These are phyloP conservation scores for Fusarium oligoseptatum DNA, from an alignment of 2,329 filamentous ascomycete genomes.

Conservation along the genomic window DNA sequence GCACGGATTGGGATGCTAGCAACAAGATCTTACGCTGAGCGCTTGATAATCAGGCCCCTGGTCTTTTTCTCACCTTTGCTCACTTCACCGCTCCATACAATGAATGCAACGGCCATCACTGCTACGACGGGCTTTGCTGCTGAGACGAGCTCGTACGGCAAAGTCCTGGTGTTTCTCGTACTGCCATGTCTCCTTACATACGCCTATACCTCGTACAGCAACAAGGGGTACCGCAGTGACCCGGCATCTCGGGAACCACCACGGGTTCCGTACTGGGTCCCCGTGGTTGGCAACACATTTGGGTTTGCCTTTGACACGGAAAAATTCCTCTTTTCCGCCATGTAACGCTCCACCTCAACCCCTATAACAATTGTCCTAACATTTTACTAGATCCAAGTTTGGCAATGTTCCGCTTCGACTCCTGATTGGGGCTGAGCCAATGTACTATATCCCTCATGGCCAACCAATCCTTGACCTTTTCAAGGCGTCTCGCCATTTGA, in stretches of 20 bases:
- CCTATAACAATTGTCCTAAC: not conserved
- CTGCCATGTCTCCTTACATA: constrained; percentile 27
- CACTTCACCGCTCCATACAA: constrained; percentile 5
- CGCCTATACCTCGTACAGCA: constrained; percentile 9
- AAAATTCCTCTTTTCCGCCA: constrained; percentile 20
- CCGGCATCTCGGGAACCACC: constrained; percentile 14
- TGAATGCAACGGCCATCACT: constrained; percentile 8
- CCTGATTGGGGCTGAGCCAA: constrained; percentile 28
- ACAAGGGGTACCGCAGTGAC: constrained; percentile 11
- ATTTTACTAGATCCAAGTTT: constrained; percentile 26
- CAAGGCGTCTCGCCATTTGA: constrained; percentile 28
- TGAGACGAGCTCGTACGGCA: not conserved
- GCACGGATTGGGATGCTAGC: not conserved
- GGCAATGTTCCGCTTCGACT: constrained; percentile 33
- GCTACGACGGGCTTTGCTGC: not conserved
- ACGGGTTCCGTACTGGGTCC: constrained; percentile 35
- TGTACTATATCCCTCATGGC: constrained; percentile 40
- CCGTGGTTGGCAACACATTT: constrained; percentile 27
- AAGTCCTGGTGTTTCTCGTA: not conserved
- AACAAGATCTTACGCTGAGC: not conserved
- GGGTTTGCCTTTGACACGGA: constrained; percentile 35
- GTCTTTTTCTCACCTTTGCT: not conserved
- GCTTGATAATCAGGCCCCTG: not conserved
- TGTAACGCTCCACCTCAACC: not conserved
- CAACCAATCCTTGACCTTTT: constrained; percentile 26